Conservation (phyloP, 2,329 filamentous ascomycete species). For the Talaromyces sp. region DNA sequence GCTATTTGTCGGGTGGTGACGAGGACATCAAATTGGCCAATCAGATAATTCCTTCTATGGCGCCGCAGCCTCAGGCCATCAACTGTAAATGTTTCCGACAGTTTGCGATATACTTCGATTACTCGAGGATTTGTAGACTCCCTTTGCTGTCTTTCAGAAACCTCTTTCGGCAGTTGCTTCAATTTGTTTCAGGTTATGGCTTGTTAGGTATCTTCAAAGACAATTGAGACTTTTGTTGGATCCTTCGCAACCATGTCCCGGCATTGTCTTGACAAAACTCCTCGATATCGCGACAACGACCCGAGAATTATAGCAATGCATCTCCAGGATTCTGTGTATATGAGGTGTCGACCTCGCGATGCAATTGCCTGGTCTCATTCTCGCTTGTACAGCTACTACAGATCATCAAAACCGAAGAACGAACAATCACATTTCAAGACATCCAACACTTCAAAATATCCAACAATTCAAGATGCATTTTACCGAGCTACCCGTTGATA, state of each 20-base stretch:
- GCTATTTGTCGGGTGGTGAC: neutral
- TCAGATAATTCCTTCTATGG: neutral
- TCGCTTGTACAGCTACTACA: too few relatives aligned
- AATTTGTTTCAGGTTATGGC: neutral
- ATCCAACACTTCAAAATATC: neutral
- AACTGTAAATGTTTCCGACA: neutral
- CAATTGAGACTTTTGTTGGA: neutral
- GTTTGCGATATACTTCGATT: neutral
- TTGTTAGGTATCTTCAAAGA: neutral
- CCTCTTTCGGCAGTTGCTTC: neutral
- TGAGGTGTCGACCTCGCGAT: neutral
- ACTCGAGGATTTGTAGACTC: neutral
- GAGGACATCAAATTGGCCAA: neutral
- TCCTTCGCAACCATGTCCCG: neutral
- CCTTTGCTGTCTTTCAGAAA: neutral
- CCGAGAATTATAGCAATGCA: neutral
- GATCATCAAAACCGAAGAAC: neutral
- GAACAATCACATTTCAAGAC: neutral
- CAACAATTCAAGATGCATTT: neutral
- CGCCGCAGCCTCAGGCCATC: slow-evolving; percentile 8
- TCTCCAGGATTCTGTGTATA: neutral
- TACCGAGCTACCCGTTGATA: neutral
- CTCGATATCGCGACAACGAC: neutral
- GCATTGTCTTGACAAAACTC: neutral
- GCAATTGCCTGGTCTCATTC: neutral